These are phyloP conservation scores for Curvularia verruculosa DNA, from an alignment of 2,329 filamentous ascomycete species.

Conservation along the genomic window DNA sequence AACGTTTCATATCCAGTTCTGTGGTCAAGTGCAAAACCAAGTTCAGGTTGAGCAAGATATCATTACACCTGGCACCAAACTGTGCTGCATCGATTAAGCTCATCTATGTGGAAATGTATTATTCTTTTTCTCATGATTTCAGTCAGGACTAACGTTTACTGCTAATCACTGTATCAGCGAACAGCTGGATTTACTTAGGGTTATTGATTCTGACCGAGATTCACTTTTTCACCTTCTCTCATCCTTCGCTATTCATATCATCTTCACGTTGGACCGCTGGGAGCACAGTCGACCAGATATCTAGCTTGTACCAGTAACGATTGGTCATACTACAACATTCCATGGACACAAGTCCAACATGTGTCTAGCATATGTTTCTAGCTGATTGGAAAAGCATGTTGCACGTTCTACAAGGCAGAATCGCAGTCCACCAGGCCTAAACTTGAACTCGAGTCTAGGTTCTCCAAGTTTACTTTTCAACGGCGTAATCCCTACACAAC, in stretches of 20 bases:
- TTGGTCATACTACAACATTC: background rate
- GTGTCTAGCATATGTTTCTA: background rate
- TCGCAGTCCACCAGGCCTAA: background rate
- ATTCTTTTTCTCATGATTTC: background rate
- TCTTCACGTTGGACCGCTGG: background rate
- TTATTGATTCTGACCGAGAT: background rate
- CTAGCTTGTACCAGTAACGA: background rate
- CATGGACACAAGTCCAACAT: background rate
- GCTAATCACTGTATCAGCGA: background rate
- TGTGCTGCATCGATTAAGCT: background rate
- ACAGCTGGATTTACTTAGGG: background rate
- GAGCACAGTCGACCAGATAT: background rate
- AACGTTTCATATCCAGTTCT: background rate
- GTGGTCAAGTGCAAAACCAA: background rate
- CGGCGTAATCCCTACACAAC: background rate
- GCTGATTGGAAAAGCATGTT: background rate
- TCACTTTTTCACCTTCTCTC: background rate
- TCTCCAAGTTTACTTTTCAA: background rate
- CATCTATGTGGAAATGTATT: background rate
- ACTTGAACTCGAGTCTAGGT: background rate
- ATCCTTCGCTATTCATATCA: background rate
- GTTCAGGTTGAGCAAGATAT: background rate
- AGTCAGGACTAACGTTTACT: background rate
- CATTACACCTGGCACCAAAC: background rate
- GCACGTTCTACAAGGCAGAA: background rate